Percentiles rank a stretch among this genome's conserved stretches.
Conservation (phyloP, 2,329 filamentous ascomycete species). For the Dendryphion nanum region DNA sequence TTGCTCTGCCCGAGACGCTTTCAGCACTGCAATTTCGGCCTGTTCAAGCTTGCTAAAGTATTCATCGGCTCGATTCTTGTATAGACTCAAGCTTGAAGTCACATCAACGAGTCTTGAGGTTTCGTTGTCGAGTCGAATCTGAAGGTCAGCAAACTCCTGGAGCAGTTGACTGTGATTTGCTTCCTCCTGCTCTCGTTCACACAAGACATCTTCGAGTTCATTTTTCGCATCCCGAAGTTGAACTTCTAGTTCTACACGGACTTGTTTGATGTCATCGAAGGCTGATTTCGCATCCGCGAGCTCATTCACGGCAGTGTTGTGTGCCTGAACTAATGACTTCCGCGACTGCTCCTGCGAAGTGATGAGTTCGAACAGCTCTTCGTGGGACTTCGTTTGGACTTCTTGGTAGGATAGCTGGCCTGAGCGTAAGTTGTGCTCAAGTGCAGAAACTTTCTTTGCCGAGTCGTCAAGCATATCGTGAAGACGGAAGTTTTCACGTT, state of each 20-base stretch:
- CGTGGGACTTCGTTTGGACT: slow-evolving; percentile 88
- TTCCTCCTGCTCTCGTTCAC: slow-evolving; percentile 80
- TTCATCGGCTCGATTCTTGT: slow-evolving; percentile 89
- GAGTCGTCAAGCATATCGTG: slow-evolving; percentile 96
- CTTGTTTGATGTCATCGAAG: slow-evolving; percentile 82
- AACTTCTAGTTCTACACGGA: slow-evolving; percentile 75
- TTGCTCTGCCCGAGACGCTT: slow-evolving; percentile 86
- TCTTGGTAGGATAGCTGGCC: slow-evolving; percentile 88
- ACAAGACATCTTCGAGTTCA: slow-evolving; percentile 76
- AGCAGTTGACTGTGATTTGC: slow-evolving; percentile 85
- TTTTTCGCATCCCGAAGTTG: slow-evolving; percentile 81
- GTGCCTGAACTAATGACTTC: slow-evolving; percentile 74
- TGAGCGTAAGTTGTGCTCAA: slow-evolving; percentile 83
- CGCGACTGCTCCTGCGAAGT: slow-evolving; percentile 91
- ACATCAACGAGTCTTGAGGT: slow-evolving; percentile 82
- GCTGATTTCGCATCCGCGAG: slow-evolving; percentile 82
- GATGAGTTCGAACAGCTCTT: slow-evolving; percentile 88
- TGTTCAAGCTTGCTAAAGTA: slow-evolving; percentile 98
- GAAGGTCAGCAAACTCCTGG: slow-evolving; percentile 88
- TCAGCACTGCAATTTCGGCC: slow-evolving; percentile 91
- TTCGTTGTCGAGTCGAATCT: slow-evolving; percentile 89
- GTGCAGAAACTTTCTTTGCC: slow-evolving; percentile 81
- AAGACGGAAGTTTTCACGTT: slow-evolving; percentile 85
- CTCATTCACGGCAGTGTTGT: slow-evolving; percentile 82
- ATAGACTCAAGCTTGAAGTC: slow-evolving; percentile 77